These are phyloP conservation scores for Leptodermis oblonga DNA, from an alignment of 257 asterid genomes.

Conservation along the genomic window DNA sequence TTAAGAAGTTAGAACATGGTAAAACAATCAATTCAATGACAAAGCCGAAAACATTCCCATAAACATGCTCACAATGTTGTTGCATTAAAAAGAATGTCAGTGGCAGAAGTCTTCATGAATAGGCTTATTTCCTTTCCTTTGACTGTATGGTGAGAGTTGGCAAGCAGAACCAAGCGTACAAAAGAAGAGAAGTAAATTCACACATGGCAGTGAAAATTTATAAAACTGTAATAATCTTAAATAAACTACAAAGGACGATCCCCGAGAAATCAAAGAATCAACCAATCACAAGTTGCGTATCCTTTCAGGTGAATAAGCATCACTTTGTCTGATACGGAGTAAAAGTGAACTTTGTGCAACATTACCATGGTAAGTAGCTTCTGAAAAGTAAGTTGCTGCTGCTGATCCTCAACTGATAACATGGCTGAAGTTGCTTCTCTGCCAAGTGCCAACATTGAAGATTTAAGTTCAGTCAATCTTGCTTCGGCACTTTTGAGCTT, in stretches of 20 bases:
- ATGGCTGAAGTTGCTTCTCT: conserved; percentile 88
- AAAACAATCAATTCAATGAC: neutral
- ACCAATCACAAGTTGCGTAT: too few relatives aligned
- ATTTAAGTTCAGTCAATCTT: conserved; percentile 62
- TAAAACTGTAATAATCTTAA: neutral
- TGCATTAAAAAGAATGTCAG: neutral
- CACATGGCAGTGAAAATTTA: neutral
- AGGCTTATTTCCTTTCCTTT: neutral
- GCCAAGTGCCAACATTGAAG: conserved; percentile 79
- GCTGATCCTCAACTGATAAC: conserved; percentile 83
- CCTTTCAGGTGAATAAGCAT: too few relatives aligned
- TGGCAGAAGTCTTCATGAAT: neutral
- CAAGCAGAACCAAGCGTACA: neutral
- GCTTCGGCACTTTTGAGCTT: conserved; percentile 83
- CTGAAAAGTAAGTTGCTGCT: conserved; percentile 67
- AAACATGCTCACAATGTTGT: neutral
- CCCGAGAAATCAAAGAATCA: neutral
- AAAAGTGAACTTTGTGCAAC: neutral
- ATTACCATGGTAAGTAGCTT: conserved; percentile 78
- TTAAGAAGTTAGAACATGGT: neutral
- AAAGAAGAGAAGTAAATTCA: neutral
- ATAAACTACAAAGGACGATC: too few relatives aligned
- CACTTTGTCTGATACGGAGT: neutral
- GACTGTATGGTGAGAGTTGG: neutral
- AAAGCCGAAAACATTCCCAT: neutral